phyloP scores from a whole-genome alignment of 176 grass and related monocot genomes.

The Musa schizocarpa region DNA sequence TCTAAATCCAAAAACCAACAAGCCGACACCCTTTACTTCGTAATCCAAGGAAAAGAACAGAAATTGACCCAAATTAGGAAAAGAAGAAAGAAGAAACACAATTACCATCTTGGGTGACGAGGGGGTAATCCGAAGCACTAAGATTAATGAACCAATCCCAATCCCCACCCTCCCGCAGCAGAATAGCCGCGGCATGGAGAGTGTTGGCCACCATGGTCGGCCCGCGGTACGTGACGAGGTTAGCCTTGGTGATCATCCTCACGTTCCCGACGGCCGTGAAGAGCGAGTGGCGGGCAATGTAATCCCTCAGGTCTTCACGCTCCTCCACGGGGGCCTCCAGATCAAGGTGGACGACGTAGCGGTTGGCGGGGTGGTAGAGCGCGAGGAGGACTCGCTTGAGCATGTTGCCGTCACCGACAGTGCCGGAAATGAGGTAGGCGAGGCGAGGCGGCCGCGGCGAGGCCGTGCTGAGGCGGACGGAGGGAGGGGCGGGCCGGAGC shows the following conservation, averaged over 20 bases:
- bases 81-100: background rate
- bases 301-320: conserved; percentile 29
- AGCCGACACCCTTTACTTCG: background rate
- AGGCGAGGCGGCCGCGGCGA: conserved; percentile 27
- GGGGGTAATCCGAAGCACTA: conserved; percentile 34
- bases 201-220: conserved; percentile 40
- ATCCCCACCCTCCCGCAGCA: conserved; percentile 42
- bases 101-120: conserved; percentile 84
- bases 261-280: conserved; percentile 41
- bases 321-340: conserved; percentile 46
- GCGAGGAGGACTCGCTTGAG: conserved; percentile 48
- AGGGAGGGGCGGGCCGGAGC: conserved; percentile 8
- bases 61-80: background rate
- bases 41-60: background rate
- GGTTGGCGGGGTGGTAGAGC: conserved; percentile 69
- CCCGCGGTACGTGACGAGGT: conserved; percentile 53
- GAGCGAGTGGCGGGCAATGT: conserved; percentile 42
- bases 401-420: conserved; percentile 38
- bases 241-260: conserved; percentile 52
- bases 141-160: too few species aligned
- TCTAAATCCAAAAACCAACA: conserved; percentile 27
- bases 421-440: conserved; percentile 71
- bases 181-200: conserved; percentile 74
- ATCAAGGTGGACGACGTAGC: conserved; percentile 85
- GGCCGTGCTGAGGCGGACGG: background rate